Evolutionary conservation across 192 early-diverging fungal species (phyloP), one percentile per base, ranked within the genome.

Genomic region (Phycomyces blakesleeanus): DNA sequence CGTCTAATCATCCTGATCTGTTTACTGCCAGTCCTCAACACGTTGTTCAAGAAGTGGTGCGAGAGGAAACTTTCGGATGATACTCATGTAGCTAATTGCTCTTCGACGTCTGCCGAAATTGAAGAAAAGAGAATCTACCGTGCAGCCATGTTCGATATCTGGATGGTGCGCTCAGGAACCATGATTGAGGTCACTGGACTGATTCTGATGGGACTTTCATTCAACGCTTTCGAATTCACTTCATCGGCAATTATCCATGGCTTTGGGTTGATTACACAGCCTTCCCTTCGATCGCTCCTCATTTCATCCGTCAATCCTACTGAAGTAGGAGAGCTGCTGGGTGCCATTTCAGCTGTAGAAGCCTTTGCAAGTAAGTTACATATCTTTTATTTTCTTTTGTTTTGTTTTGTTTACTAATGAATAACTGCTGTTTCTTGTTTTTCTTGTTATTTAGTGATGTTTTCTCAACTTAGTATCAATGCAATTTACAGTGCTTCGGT

Each of bases 251-350:
- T 61, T 2, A 21, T 75, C 1, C 77, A 75, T 21, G 55, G 78
- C 2, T 38, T 77, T 10, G 54, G 60, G 0, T 66, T 71, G 15
- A 69, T 80, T 25, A 38, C 72, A n/a, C 16, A 38, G 12, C 76
- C 82, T 0, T 78, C 76, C 0, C 27, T 76, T 2, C 79, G 65
- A 39, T 71, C 80, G 4, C 16, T 84, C 20, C 26, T 80, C 16
- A 82, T 76, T 16, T 67, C 59, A 20, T 52, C 78, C 49, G 80
- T 84, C 11, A 50, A 67, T 5, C 72, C 80, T 2, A 65, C 69
- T 16, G 62, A 84, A 68, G 64, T 78, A 40, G 82, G 80, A 0
- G 74, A 81, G 27, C 57, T 74, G 18, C 54, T 84, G 14, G 82
- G 82, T 0, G 78, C 82, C 22, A 27, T 82, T 11, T 55, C 71